These are phyloP conservation scores for Ustanciosporium gigantosporum DNA, from an alignment of 1,284 basidiomycete genomes.

Conservation along the genomic window DNA sequence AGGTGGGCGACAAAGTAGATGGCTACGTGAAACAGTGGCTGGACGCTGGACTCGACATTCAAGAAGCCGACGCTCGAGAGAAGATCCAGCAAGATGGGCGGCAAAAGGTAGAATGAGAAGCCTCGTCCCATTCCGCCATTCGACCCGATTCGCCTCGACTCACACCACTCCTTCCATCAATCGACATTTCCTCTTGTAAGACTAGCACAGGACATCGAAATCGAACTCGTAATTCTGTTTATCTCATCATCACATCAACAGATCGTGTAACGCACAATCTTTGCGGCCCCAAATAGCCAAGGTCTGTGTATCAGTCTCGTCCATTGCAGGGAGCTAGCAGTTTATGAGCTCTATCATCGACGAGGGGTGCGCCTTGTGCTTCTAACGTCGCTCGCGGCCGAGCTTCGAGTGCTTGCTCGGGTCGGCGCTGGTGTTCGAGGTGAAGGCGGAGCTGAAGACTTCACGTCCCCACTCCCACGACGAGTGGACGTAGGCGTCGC, in stretches of 20 bases:
- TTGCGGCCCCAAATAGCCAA: no score
- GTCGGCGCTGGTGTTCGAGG: constrained; percentile 15
- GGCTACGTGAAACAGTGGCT: constrained; percentile 66
- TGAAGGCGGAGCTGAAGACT: constrained; percentile 10
- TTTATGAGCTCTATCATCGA: no score
- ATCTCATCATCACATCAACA: no score
- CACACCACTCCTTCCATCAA: constrained; percentile 7
- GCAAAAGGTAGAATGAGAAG: constrained; percentile 7
- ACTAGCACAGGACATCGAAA: background rate
- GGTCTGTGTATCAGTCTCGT: no score
- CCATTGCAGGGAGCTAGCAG: no score
- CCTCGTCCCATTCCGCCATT: background rate
- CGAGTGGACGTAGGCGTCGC: constrained; percentile 2
- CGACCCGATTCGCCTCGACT: no score
- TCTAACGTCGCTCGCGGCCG: constrained; percentile 11
- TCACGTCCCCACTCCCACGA: constrained; percentile 25
- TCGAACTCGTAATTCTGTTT: no score
- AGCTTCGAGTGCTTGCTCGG: constrained; percentile 24
- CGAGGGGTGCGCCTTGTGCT: constrained; percentile 32
- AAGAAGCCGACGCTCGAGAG: constrained; percentile 68
- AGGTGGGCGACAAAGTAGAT: constrained; percentile 68
- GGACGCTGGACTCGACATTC: constrained; percentile 42
- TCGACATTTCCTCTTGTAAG: constrained; percentile 1
- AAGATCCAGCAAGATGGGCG: constrained; percentile 64
- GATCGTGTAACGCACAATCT: no score